phyloP scores from a whole-genome alignment of 2,329 filamentous ascomycete species.

The Colletotrichum theobromicola region DNA sequence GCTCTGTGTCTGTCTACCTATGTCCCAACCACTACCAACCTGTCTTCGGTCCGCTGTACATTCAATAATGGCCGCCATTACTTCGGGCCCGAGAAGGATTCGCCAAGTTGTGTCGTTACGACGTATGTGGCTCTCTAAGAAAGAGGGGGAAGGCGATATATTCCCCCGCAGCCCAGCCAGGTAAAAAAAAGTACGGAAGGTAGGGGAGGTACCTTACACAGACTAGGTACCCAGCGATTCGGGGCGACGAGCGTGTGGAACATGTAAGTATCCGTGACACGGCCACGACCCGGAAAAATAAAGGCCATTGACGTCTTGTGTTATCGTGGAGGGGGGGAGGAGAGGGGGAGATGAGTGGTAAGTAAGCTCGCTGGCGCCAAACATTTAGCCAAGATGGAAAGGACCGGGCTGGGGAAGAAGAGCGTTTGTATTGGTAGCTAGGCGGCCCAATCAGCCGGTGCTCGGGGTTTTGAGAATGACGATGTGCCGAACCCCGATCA shows the following conservation, averaged over 20 bases:
- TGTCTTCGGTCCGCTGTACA: background rate
- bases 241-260: background rate
- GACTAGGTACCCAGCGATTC: background rate
- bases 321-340: background rate
- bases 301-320: background rate
- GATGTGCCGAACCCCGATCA: background rate
- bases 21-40: background rate
- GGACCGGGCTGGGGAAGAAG: background rate
- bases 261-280: background rate
- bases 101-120: background rate
- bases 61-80: background rate
- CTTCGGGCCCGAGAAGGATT: background rate
- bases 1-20: background rate
- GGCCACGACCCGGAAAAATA: background rate
- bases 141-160: background rate
- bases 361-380: background rate
- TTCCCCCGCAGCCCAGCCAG: background rate
- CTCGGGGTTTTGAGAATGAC: background rate
- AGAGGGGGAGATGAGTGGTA: background rate
- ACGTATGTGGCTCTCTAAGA: background rate
- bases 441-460: conserved; percentile 5
- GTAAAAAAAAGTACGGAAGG: too few relatives aligned
- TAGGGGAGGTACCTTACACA: background rate
- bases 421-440: background rate
- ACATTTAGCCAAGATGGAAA: background rate